Base-by-base conservation (phyloP, 2,329 filamentous ascomycete genomes). In the Pseudodiploospora longispora region DNA sequence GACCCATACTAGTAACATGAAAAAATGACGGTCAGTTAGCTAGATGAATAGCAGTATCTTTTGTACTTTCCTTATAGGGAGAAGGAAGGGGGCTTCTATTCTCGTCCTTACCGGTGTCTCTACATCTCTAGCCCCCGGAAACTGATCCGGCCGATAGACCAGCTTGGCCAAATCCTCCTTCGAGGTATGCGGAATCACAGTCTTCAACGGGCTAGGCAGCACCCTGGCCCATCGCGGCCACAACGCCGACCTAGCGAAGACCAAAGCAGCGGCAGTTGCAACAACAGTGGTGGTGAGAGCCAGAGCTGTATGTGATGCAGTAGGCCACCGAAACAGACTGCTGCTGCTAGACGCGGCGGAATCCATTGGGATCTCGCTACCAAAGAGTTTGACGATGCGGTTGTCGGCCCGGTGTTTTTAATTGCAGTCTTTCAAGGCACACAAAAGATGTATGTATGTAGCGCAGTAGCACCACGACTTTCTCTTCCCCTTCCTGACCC, bases 121-220 rank as follows among this genome's bases (percentile, higher is more conserved):
- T 10, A 94, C 81, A 60, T 93, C 85, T 47, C 87, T 75, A 1
- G 76, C 80, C 4, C 87, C 84, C 0, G 83, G 84, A 31, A 91
- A 76, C 35, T 76, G 71, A 59, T 88, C 79, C 4, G 80, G 77
- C 10, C 77, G 78, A 59, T 93, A 88, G 3, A 63, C 58, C 27
- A 76, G 54, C 4, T 59, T 52, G 38, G 59, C 57, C 12, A 66
- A 52, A 47, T 70, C 64, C 9, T 59, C 59, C 36, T 58, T 52
- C 10, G 66, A 59, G 8, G 68, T 52, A 6, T 50, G 49, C 8
- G 63, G 63, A 4, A 70, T 49, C 35, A 62, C 59, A 19, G 68
- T 69, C 44, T 60, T 67, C 31, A 72, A 63, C 30, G 74, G 72
- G 31, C 66, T 72, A 8, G 56, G 62, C 42, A 76, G 63, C 30